Evolutionary conservation across 2,329 filamentous ascomycete species (phyloP), one percentile per base, ranked within the genome.

Genomic region (Epichloe baconii): DNA sequence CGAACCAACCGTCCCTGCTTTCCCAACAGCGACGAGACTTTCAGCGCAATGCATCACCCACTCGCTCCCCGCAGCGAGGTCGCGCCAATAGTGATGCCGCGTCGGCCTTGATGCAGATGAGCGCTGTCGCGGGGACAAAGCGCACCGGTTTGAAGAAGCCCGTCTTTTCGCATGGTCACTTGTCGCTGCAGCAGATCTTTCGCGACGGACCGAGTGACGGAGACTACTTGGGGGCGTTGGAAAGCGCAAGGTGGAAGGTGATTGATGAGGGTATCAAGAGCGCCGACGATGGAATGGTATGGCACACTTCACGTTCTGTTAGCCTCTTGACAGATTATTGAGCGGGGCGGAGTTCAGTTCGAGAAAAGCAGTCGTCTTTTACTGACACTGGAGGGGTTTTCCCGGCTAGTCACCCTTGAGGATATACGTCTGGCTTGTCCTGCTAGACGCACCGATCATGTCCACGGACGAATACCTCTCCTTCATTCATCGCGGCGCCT

Each of bases 351-450:
- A 17, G 11, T 12, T 45, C 15, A 35, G 12, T 31, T 45, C 6
- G n/a, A 35, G 15, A 14, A 44, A 12, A n/a, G 8, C 10, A 19
- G 46, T 15, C 4, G 37, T n/a, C 37, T 31, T 21, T 40, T 44
- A 15, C 47, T 49, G 31, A 49, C 40, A 15, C 21, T 34, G 5
- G 21, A 38, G 10, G 17, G 12, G 41, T 7, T 42, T 12, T 23
- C 3, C n/a, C 14, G 14, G 15, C 37, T 47, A 95, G 91, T 98
- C 93, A 19, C 85, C 89, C 44, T 74, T 93, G 55, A 85, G 93
- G 61, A 94, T 97, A 65, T 97, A 98, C 67, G 81, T 95, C 57
- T 98, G 93, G 93, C 79, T 97, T 41, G 87, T 95, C 58, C 80
- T 98, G 12, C 84, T 98, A 59, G 87, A 95, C 63, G 84, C 90